Percentiles rank a stretch among this genome's conserved stretches.
These are phyloP conservation scores for Phytophthora syringae DNA, from an alignment of 352 stramenopile genomes.

Conservation along the genomic window DNA sequence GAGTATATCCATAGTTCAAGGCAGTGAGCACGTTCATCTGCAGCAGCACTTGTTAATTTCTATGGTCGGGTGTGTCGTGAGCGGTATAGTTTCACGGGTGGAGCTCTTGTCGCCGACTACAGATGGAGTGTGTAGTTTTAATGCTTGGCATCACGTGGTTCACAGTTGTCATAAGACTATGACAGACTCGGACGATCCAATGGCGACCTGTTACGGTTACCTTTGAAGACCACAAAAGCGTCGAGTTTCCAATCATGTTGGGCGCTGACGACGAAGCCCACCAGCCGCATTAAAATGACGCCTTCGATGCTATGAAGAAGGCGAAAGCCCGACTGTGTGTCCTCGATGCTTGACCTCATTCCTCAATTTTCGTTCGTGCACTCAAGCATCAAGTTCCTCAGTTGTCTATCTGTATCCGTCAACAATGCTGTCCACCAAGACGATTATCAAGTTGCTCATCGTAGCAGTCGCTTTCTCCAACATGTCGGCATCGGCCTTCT, in stretches of 20 bases:
- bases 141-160: constrained; percentile 3
- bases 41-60: background rate
- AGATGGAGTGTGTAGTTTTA: background rate
- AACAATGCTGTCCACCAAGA: constrained; percentile 21
- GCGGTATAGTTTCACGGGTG: background rate
- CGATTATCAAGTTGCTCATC: constrained; percentile 12
- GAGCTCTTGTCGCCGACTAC: background rate
- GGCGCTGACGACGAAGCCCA: background rate
- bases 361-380: constrained; percentile 12
- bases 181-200: constrained; percentile 6
- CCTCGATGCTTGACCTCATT: constrained; percentile 13
- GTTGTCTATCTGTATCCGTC: constrained; percentile 4
- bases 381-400: background rate
- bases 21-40: background rate
- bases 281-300: background rate
- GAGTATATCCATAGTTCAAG: background rate
- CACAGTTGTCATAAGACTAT: constrained; percentile 13
- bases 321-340: background rate
- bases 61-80: background rate
- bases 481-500: background rate
- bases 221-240: background rate
- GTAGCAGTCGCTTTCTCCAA: constrained; percentile 9
- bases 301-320: background rate
- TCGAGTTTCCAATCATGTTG: constrained; percentile 6
- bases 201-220: background rate